phyloP scores from a whole-genome alignment of 768 basidiomycete species.

The Astraeus odoratus region DNA sequence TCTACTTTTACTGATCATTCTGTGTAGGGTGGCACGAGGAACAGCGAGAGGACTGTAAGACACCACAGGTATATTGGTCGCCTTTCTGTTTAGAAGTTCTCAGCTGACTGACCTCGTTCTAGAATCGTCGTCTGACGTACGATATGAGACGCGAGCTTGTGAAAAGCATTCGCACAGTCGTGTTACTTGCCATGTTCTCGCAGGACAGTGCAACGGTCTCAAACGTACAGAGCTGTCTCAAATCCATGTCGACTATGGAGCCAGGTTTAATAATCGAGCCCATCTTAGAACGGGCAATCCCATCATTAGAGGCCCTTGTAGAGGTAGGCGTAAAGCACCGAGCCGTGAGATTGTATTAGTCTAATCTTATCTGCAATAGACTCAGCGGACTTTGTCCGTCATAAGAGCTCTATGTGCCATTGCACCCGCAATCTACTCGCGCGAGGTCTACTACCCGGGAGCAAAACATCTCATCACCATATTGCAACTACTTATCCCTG shows the following conservation, averaged over 20 bases:
- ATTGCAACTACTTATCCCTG: slow-evolving; percentile 83
- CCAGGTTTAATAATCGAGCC: slow-evolving; percentile 86
- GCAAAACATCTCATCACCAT: slow-evolving; percentile 85
- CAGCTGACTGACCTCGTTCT: not conserved
- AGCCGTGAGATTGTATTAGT: not conserved
- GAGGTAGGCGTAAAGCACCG: slow-evolving; percentile 31
- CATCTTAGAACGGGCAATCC: slow-evolving; percentile 83
- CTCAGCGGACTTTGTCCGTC: slow-evolving; percentile 88
- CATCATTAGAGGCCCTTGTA: slow-evolving; percentile 87
- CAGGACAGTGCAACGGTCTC: slow-evolving; percentile 76
- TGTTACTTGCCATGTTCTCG: slow-evolving; percentile 85
- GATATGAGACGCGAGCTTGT: slow-evolving; percentile 81
- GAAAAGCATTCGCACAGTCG: slow-evolving; percentile 72
- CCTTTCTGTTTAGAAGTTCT: not conserved
- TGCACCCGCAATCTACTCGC: slow-evolving; percentile 67
- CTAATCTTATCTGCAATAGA: slow-evolving; percentile 26
- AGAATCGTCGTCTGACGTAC: slow-evolving; percentile 55
- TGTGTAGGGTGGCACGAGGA: slow-evolving; percentile 54
- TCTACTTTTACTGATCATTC: slow-evolving; percentile 69
- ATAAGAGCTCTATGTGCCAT: slow-evolving; percentile 78
- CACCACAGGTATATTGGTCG: slow-evolving; percentile 47
- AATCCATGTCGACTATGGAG: slow-evolving; percentile 71
- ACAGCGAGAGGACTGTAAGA: slow-evolving; percentile 67
- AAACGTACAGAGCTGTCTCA: slow-evolving; percentile 76
- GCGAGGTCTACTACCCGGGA: slow-evolving; percentile 75